These are phyloP conservation scores for Penicillium verrucosum DNA, from an alignment of 2,329 filamentous ascomycete species.

Conservation along the genomic window DNA sequence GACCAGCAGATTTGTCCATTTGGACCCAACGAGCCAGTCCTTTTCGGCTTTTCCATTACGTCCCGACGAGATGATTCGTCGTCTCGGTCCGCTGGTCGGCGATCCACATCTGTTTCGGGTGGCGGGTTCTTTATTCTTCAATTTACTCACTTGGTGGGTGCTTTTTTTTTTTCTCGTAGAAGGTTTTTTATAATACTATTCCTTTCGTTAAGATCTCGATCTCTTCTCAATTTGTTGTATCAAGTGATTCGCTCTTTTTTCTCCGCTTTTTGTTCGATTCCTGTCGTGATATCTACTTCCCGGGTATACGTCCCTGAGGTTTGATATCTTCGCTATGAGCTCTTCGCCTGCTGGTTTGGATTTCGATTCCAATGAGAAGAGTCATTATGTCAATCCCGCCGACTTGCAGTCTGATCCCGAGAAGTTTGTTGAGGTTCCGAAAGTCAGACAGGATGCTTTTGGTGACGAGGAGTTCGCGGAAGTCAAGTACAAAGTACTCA, in stretches of 20 bases:
- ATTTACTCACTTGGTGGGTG: neutral
- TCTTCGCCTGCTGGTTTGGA: neutral
- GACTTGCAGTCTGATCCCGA: constrained; percentile 18
- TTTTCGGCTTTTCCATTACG: constrained; percentile 7
- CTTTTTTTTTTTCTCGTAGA: neutral
- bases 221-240: neutral
- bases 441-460: constrained; percentile 34
- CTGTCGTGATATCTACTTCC: neutral
- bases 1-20: neutral
- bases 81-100: constrained; percentile 5
- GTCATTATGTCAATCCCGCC: neutral
- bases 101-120: constrained; percentile 8
- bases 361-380: neutral
- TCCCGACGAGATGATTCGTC: constrained; percentile 4
- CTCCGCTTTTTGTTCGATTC: neutral
- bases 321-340: constrained; percentile 12
- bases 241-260: neutral
- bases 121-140: constrained; percentile 8
- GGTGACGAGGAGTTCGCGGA: constrained; percentile 40
- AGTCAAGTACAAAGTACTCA: constrained; percentile 51
- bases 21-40: neutral
- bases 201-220: neutral
- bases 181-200: neutral
- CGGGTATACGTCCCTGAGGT: neutral
- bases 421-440: constrained; percentile 12